Base-by-base conservation (phyloP, 163 green algal genomes). In the Scenedesmus sp. region DNA sequence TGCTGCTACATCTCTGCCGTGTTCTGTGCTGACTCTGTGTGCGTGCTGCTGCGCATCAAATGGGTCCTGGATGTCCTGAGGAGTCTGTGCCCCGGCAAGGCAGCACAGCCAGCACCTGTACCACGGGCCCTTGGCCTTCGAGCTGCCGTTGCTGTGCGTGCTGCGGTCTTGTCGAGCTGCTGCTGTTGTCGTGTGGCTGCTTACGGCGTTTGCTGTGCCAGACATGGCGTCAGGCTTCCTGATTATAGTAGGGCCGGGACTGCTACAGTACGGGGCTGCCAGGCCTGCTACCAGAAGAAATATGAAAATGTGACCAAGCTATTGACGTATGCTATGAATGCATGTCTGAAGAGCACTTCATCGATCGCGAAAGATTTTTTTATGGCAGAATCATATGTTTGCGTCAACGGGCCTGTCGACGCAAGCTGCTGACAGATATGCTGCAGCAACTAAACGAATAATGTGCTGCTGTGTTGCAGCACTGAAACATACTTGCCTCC, bases 81-180 rank as follows among this genome's bases (percentile, higher is more conserved):
- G 70, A 15, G 70, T 79, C 70, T 79, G 70, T 79, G 70, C 70
- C 13, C 70, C 70, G 23, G 70, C 70, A 52, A 79, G 70, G 70
- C 70, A 79, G 70, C 70, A 79, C 70, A 79, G 70, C 70, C 46
- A 79, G 70, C 70, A 79, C 13, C 70, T 79, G 5, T 79, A 79
- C 70, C 70, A 79, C 3, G 70, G 70, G 16, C 66, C 2, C 70
- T 79, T 79, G 23, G 23, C 6, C 70, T 2, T 52, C 70, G 70
- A 52, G 70, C 46, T 79, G 70, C 23, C 23, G 20, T 23, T 79
- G 20, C 70, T 79, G 70, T 79, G 20, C 23, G 70, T 52, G 70
- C 70, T 79, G 20, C 4, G 16, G 18, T 76, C 16, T 34, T 3
- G 23, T 23, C 12, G 70, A 13, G 70, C 5, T 52, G 70, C 4